Conservation (phyloP, 164 flowering plant species). For the Tetrastigma voinierianum region DNA sequence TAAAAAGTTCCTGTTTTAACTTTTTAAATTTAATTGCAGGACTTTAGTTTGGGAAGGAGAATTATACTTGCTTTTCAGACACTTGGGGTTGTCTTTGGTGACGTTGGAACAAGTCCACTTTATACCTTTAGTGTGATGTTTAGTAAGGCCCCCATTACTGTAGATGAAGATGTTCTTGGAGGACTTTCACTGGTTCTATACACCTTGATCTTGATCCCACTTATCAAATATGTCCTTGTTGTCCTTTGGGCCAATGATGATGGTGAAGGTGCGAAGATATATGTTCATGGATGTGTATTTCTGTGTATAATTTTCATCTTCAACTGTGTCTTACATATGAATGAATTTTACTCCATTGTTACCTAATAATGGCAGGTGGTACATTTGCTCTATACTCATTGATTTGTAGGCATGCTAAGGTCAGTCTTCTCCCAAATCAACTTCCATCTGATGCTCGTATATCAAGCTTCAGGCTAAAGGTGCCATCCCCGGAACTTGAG, state of each 20-base stretch:
- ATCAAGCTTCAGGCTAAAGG: slow-evolving; percentile 97
- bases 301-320: not conserved
- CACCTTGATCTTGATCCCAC: slow-evolving; percentile 85
- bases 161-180: slow-evolving; percentile 86
- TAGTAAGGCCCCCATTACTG: slow-evolving; percentile 75
- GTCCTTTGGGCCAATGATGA: slow-evolving; percentile 98
- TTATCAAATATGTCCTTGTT: slow-evolving; percentile 84
- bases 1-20: slow-evolving; percentile 8
- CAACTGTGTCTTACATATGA: not conserved
- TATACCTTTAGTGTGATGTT: slow-evolving; percentile 98
- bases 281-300: slow-evolving; percentile 3
- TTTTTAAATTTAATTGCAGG: slow-evolving; percentile 51
- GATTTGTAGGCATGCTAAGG: slow-evolving; percentile 96
- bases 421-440: slow-evolving; percentile 97
- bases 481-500: slow-evolving; percentile 97
- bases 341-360: not conserved
- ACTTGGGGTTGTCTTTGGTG: slow-evolving; percentile 96
- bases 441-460: slow-evolving; percentile 97
- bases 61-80: slow-evolving; percentile 79
- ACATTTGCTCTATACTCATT: slow-evolving; percentile 97
- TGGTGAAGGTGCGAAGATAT: slow-evolving; percentile 78
- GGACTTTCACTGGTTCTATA: slow-evolving; percentile 89
- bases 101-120: slow-evolving; percentile 98
- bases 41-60: slow-evolving; percentile 63
- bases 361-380: slow-evolving; percentile 66